Base-by-base conservation (phyloP, 2,329 filamentous ascomycete genomes). In the Diaporthe aspalathi region DNA sequence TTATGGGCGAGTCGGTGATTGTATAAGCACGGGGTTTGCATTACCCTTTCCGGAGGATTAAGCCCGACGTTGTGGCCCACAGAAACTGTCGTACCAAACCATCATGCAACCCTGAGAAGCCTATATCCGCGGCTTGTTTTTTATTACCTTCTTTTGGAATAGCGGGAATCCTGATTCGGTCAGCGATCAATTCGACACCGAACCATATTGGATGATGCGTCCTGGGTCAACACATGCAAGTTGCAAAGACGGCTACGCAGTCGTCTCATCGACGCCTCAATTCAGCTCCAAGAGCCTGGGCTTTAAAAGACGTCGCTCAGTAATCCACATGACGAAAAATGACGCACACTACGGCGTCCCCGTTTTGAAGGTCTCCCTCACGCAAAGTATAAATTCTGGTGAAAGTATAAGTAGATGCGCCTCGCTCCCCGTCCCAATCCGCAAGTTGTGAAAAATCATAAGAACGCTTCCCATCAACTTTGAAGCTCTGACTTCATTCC, bases 131-230 rank as follows among this genome's bases (percentile, higher is more conserved):
- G 54, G 32, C 14, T 17, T 57, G 54, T 24, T 16, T 57, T 40
- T 57, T 57, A 57, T 57, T 57, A 24, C 24, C 54, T 27, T 5
- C 35, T 57, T 57, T 40, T 4, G 54, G 54, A 40, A 40, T 40
- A 57, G 54, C n/a, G 14, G 12, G 32, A 20, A 24, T 5, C 12
- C 6, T 24, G 32, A 40, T 8, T 40, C 40, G 32, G 17, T 24
- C n/a, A 7, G n/a, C 54, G 40, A 17, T 7, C 54, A 32, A 12
- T 9, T 14, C 54, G 5, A 9, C 2, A 27, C 54, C n/a, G 3
- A 11, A 57, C 24, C 1, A 24, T 14, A 57, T 57, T 57, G 54
- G 54, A 40, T 24, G n/a, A 22, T 40, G n/a, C n/a, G n/a, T 40
- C 35, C 24, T 38, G 17, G 35, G 17, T 11, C 22, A 57, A n/a